These are phyloP conservation scores for Diaporthe longicolla DNA, from an alignment of 2,329 filamentous ascomycete genomes.

Conservation along the genomic window DNA sequence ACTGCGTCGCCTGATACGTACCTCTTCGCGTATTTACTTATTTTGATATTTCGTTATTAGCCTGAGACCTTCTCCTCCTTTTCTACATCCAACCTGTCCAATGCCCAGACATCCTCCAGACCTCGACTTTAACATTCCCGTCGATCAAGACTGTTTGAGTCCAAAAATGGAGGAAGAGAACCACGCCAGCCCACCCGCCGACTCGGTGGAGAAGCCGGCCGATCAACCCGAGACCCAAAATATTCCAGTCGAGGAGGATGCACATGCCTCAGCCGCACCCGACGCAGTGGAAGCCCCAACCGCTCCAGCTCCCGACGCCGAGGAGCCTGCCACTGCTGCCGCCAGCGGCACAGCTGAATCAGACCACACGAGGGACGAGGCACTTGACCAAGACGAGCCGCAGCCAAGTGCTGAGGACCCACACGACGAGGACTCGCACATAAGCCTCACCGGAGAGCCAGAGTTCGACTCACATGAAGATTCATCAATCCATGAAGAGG, in stretches of 20 bases:
- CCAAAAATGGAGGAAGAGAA: slow-evolving; percentile 54
- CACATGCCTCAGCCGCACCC: slow-evolving; percentile 17
- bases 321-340: background rate
- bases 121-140: slow-evolving; percentile 63
- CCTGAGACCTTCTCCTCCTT: slow-evolving; percentile 9
- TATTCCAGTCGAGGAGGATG: slow-evolving; percentile 23
- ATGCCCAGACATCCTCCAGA: slow-evolving; percentile 47
- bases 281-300: background rate
- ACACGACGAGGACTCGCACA: slow-evolving; percentile 38
- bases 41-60: background rate
- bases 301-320: slow-evolving; percentile 1
- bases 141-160: slow-evolving; percentile 61
- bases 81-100: background rate
- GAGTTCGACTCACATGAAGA: slow-evolving; percentile 34
- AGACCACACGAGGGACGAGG: background rate
- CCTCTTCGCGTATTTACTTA: slow-evolving; percentile 21
- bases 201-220: slow-evolving; percentile 27
- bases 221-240: slow-evolving; percentile 6
- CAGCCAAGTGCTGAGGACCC: slow-evolving; percentile 18
- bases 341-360: background rate
- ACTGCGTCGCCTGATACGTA: slow-evolving; percentile 27
- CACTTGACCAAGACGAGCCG: slow-evolving; percentile 3
- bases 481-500: background rate
- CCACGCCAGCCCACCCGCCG: slow-evolving; percentile 29
- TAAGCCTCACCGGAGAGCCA: background rate